A percentile compares a stretch with the other conserved stretches of the same genome.
Conservation (phyloP, 306 rosid species). For the Fragaria ananassa region DNA sequence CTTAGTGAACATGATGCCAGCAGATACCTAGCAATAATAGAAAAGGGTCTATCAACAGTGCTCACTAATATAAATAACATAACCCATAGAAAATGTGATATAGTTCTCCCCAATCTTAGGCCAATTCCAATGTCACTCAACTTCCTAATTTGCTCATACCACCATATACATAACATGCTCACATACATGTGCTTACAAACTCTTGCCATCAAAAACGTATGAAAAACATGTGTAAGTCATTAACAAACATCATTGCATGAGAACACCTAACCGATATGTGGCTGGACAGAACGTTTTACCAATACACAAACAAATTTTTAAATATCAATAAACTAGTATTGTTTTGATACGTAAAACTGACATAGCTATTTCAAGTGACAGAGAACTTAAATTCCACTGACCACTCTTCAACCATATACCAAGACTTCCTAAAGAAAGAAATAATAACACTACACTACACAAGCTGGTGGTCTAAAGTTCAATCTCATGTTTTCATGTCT, state of each 20-base stretch:
- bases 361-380: no score
- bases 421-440: no score
- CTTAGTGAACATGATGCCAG: conserved; percentile 71
- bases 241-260: background rate
- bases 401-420: no score
- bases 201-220: background rate
- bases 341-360: background rate
- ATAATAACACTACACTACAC: no score
- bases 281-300: background rate
- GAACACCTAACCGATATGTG: background rate
- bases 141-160: background rate
- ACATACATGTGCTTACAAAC: no score
- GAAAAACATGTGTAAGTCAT: background rate
- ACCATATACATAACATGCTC: background rate
- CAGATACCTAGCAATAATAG: conserved; percentile 52
- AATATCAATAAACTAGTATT: background rate
- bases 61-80: background rate
- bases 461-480: no score
- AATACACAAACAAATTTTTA: background rate
- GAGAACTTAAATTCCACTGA: no score
- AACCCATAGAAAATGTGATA: background rate
- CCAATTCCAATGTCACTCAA: background rate
- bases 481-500: no score
- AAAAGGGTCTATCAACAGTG: conserved; percentile 17
- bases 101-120: background rate